Base-by-base conservation (phyloP, 164 flowering plant species). In the Vitis labrusca region DNA sequence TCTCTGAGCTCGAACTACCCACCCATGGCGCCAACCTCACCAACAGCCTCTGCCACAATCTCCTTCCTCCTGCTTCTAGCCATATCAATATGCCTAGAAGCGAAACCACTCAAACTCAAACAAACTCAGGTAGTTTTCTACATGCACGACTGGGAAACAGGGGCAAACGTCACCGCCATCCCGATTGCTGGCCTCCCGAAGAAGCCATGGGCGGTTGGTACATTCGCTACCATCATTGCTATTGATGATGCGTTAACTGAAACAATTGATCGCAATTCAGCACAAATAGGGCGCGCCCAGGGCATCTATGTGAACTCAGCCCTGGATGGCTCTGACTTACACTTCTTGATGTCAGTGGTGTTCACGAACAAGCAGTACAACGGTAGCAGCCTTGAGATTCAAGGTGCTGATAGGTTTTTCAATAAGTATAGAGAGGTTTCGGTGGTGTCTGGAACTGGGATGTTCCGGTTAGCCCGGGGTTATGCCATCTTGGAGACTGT, bases 291-390 rank as follows among this genome's bases (percentile, higher is more conserved):
- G 8, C 52, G 74, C 6, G 77, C 63, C 30, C 80, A 71, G 10
- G 80, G 77, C 9, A 59, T 74, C 13, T 78, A 57, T 32, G 63
- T 78, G 11, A 78, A 57, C 63, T 65, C 69, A 16, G 59, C 77
- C 1, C 48, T 73, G 37, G 80, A 77, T 6, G 77, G 77, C 0
- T 50, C 58, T 0, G 70, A 63, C 12, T 13, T 69, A 2, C 71
- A 62, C 32, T 12, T 78, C 1, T 3, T 71, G 13, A 17, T 70
- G 3, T 78, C 80, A 1, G 44, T 78, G 47, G 55, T 23, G 27
- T 19, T 23, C 27, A 23, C 27, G 0, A 23, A 23, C 27, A 23
- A 23, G 0, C 27, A 23, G 27, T 23, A 23, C 27, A 23, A 23
- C 27, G 27, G 27, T 23, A 23, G 27, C 27, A 23, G 27, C 27